phyloP scores from a whole-genome alignment of 106 monocot species.

The Dendrobium officinale region DNA sequence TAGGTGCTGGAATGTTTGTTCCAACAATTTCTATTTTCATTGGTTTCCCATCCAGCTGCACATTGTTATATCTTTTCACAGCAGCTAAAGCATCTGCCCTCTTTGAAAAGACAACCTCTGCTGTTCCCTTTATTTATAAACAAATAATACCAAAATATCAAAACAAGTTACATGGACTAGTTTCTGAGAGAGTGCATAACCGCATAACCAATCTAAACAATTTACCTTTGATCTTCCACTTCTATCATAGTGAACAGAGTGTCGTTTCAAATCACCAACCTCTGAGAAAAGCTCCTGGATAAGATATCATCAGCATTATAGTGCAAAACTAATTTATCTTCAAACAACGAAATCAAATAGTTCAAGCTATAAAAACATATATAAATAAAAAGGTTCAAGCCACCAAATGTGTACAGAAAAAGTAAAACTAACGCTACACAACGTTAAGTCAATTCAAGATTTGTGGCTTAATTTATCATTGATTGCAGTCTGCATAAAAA shows the following conservation, averaged over 20 bases:
- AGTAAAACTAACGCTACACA: background rate
- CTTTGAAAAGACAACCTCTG: slow-evolving; percentile 92
- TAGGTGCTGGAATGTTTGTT: slow-evolving; percentile 50
- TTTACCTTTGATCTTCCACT: slow-evolving; percentile 92
- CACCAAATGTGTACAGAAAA: background rate
- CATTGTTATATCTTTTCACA: slow-evolving; percentile 97
- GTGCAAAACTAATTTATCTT: background rate
- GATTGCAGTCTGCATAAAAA: background rate
- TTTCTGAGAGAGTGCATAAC: background rate
- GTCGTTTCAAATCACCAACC: slow-evolving; percentile 83
- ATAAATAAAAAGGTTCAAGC: background rate
- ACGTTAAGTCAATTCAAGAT: background rate
- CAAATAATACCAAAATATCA: background rate
- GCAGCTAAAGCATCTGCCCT: slow-evolving; percentile 74
- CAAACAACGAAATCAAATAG: background rate
- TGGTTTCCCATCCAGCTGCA: slow-evolving; percentile 96
- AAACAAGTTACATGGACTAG: background rate
- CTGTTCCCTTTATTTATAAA: slow-evolving; percentile 63
- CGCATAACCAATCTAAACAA: background rate
- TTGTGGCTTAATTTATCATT: background rate
- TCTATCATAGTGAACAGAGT: slow-evolving; percentile 74
- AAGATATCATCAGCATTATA: background rate
- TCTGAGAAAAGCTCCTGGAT: slow-evolving; percentile 89
- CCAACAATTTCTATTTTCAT: slow-evolving; percentile 97
- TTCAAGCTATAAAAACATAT: background rate